Base-by-base conservation (phyloP, 495 filamentous ascomycete genomes). In the Penicillium macrosclerotiorum region DNA sequence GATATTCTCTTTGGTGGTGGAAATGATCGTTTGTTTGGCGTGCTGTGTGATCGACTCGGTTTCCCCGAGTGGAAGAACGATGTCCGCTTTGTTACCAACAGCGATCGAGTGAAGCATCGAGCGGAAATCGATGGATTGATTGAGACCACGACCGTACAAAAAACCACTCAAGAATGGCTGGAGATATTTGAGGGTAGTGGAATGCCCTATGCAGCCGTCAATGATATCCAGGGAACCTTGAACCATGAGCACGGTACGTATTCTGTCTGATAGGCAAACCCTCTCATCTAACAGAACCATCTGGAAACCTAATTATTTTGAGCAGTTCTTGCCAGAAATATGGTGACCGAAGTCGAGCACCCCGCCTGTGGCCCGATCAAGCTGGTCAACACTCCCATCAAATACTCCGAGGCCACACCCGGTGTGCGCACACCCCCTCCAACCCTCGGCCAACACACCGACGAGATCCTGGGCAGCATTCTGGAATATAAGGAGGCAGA, bases 131-230 rank as follows among this genome's bases (percentile, higher is more conserved):
- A 96, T 55, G 66, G 65, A 1, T 65, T 88, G 55, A 92, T 98
- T 36, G 88, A 90, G 54, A 69, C 69, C 27, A 79, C 84, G 37
- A 95, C 88, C 7, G 60, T 67, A 25, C 80, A 82, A 48, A 90
- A 85, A 71, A 95, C 88, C 5, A 97, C 91, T 1, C 69, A 82
- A 49, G 86, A 96, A 58, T 98, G 93, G 94, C 68, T 97, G 11
- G 77, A 87, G 0, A 71, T 94, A 12, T 82, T 98, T 22, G 89
- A 96, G 54, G 89, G 87, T 18, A 86, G 84, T 47, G 93, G 93
- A 14, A 83, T 97, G 83, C 93, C 93, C 8, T 97, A 97, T 69
- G 88, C 92, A 4, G 88, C 94, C 0, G 84, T 98, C 41, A 97
- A 97, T 58, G 92, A 97, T 57, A 82, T 98, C 8, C 83, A 92